Percentiles rank a stretch among this genome's conserved stretches.
These are phyloP conservation scores for Mortierella sp. DNA, from an alignment of 371 early-diverging fungal genomes.

Conservation along the genomic window DNA sequence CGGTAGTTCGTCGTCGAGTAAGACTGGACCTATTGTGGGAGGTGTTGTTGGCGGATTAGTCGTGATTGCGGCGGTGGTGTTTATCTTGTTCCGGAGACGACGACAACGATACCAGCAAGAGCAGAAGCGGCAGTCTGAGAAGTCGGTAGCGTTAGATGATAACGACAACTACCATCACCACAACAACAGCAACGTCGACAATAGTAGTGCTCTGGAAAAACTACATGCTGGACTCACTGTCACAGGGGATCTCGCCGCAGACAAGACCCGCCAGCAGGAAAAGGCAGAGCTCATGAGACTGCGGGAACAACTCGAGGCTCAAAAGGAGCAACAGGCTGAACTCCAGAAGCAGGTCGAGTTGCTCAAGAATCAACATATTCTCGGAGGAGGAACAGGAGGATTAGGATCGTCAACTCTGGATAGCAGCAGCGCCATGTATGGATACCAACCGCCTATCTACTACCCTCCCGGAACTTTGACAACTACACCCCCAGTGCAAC, in stretches of 20 bases:
- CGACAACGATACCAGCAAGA: neutral
- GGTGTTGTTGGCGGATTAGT: neutral
- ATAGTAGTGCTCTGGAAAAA: neutral
- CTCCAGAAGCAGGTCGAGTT: neutral
- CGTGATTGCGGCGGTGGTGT: neutral
- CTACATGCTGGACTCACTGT: neutral
- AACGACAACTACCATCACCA: neutral
- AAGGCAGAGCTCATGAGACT: neutral
- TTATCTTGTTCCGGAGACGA: neutral
- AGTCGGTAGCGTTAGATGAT: too few relatives aligned
- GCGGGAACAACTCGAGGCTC: neutral
- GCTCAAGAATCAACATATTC: neutral
- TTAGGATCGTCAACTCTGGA: too few relatives aligned
- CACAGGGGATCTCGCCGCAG: neutral
- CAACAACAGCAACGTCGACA: neutral
- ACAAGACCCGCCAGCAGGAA: neutral
- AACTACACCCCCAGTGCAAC: neutral
- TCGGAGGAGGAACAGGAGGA: neutral
- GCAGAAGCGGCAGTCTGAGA: neutral
- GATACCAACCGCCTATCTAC: conserved; percentile 1
- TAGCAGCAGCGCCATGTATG: neutral
- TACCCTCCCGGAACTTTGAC: neutral
- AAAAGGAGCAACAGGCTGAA: neutral
- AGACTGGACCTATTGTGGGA: neutral
- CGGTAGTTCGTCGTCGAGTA: neutral